Evolutionary conservation across 176 grass and related monocot species (phyloP), one percentile per base, ranked within the genome.

Genomic region (Triticum dicoccoides): DNA sequence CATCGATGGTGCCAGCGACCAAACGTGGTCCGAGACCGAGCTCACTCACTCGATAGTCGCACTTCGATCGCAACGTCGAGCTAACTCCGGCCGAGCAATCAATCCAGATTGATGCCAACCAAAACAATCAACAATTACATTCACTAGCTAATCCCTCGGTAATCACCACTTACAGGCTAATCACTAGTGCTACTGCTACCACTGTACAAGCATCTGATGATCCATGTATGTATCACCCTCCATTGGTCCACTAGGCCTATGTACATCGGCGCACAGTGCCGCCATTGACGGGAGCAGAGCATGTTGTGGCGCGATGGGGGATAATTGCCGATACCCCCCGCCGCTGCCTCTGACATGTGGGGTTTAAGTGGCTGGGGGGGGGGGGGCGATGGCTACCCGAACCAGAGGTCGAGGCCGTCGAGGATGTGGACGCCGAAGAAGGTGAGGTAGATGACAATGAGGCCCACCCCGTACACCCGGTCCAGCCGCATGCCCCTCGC

Each of bases 401-500:
- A 69, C 83, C 80, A 86, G 56, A 89, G 61, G 1, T 87, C 87
- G 7, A 95, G 78, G 82, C 89, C 87, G 42, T 91, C 86, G 49
- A 25, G 56, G 58, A 93, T 68, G 67, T 87, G 82, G 14, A 84
- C 20, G 52, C 71, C 77, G 41, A 99, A 82, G 84, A 99, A 99
- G 37, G 82, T 13, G 76, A 93, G 69, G 85, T 99, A 99, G 86
- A 99, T 96, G 37, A 17, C 68, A 42, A 99, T 25, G 15, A 99
- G 86, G 0, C 97, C 97, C 9, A 85, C 12, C 11, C 97, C 92
- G 18, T 94, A 80, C 9, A 94, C 65, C 85, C 85, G 85, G 82
- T 96, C 97, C 65, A 92, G 87, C 63, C 90, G 89, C 97, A 96
- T 96, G 7, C 79, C 83, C 25, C 91, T 86, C 20, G 85, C 92